phyloP scores from a whole-genome alignment of 2,329 filamentous ascomycete genomes.

The Aspergillus uvarum region DNA sequence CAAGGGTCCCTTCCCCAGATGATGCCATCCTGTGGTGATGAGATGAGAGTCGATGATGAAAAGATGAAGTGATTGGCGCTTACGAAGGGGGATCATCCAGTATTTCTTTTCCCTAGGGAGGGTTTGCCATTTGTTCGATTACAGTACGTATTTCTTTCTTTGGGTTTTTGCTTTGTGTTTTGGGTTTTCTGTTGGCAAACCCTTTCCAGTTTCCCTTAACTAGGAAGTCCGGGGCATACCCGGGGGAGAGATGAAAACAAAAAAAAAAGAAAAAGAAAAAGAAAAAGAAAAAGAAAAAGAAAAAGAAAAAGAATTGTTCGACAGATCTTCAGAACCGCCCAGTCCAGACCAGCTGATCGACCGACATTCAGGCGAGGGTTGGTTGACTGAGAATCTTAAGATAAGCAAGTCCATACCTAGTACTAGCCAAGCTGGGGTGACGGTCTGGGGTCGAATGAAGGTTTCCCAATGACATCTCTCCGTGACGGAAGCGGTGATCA shows the following conservation, averaged over 20 bases:
- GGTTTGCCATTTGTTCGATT: background rate
- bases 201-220: slow-evolving; percentile 13
- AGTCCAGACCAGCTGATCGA: slow-evolving; percentile 26
- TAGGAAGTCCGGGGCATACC: slow-evolving; percentile 17
- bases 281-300: background rate
- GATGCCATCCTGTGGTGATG: slow-evolving; percentile 7
- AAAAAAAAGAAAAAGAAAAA: too few relatives aligned
- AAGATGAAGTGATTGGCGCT: slow-evolving; percentile 7
- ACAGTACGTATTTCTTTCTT: slow-evolving; percentile 1
- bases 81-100: slow-evolving; percentile 5
- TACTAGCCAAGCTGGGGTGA: slow-evolving; percentile 6
- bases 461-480: slow-evolving; percentile 1
- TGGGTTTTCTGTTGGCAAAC: background rate
- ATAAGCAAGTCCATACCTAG: slow-evolving; percentile 1
- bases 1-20: background rate
- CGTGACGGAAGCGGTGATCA: slow-evolving; percentile 19
- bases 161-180: background rate
- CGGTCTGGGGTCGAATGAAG: slow-evolving; percentile 18
- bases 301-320: slow-evolving; percentile 3
- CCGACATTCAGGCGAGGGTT: slow-evolving; percentile 14
- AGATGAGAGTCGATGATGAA: slow-evolving; percentile 4
- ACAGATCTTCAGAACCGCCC: slow-evolving; percentile 16
- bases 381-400: slow-evolving; percentile 13
- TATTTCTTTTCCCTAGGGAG: background rate
- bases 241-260: slow-evolving; percentile 9